phyloP scores from a whole-genome alignment of 23 red algal species.

The Gracilaria gracilis region DNA sequence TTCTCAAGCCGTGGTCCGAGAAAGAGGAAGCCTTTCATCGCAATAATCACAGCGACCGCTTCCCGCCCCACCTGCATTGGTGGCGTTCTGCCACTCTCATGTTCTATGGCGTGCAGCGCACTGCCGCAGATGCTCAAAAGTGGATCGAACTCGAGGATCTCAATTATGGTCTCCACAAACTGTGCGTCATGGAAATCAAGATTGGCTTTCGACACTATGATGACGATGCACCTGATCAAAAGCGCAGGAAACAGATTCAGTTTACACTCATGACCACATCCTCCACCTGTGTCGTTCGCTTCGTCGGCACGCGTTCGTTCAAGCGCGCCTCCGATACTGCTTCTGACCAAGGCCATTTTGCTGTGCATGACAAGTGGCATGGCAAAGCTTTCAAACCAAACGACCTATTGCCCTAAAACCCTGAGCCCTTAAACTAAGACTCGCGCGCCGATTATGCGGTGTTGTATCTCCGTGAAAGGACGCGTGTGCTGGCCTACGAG shows the following conservation, averaged over 20 bases:
- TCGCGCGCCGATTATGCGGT: conserved; percentile 47
- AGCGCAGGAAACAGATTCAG: conserved; percentile 66
- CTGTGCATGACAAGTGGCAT: conserved; percentile 82
- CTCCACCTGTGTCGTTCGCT: conserved; percentile 58
- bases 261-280: conserved; percentile 71
- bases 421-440: too few relatives aligned
- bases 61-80: conserved; percentile 43
- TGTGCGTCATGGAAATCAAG: conserved; percentile 87
- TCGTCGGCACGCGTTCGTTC: conserved; percentile 81
- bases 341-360: background rate
- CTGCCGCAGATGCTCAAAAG: background rate
- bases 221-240: conserved; percentile 85
- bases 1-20: conserved; percentile 78
- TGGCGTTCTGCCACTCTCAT: conserved; percentile 58
- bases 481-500: background rate
- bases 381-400: conserved; percentile 52
- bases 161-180: conserved; percentile 57
- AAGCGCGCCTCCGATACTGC: conserved; percentile 27
- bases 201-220: conserved; percentile 90
- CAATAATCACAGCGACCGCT: conserved; percentile 38
- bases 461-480: conserved; percentile 15
- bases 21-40: conserved; percentile 86
- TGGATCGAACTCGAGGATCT: conserved; percentile 76
- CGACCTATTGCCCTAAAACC: conserved; percentile 54
- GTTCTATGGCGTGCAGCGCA: conserved; percentile 53